Conservation (phyloP, 139 green algal genomes). For the Coccomyxa sp. region DNA sequence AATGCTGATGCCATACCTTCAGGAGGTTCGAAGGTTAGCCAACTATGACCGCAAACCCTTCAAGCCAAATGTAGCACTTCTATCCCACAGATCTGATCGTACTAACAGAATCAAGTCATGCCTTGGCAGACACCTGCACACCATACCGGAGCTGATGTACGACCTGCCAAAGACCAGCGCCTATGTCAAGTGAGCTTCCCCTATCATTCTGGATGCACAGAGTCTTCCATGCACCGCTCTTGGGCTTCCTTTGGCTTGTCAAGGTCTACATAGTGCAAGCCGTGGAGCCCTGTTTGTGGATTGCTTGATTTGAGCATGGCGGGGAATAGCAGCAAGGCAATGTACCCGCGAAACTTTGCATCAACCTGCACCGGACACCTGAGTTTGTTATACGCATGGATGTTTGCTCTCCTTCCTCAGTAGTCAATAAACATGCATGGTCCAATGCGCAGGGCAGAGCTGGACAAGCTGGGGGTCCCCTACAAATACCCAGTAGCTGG, state of each 20-base stretch:
- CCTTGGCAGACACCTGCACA: constrained; percentile 48
- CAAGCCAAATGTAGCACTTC: background rate
- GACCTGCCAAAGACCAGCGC: constrained; percentile 53
- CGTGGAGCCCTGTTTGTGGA: constrained; percentile 44
- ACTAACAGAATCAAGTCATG: background rate
- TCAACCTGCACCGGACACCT: too few species aligned
- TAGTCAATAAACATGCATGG: too few species aligned
- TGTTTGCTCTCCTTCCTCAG: too few species aligned
- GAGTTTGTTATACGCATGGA: too few species aligned
- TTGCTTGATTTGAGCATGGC: background rate
- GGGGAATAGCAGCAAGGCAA: background rate
- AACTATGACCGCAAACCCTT: background rate
- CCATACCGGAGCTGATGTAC: constrained; percentile 60
- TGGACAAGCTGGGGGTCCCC: constrained; percentile 29
- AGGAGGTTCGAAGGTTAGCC: background rate
- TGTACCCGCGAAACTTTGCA: background rate
- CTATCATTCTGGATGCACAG: background rate
- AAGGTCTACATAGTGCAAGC: constrained; percentile 25
- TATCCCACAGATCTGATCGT: background rate
- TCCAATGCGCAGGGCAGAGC: constrained; percentile 9
- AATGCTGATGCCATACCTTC: background rate
- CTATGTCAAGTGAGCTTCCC: constrained; percentile 23
- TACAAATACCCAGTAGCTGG: constrained; percentile 50
- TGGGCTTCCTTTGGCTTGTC: too few species aligned
- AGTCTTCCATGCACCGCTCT: too few species aligned